Evolutionary conservation across 1,139 yeast genomes (phyloP), one percentile per base, ranked within the genome.

Genomic region (Sugiyamaella xylanicola): DNA sequence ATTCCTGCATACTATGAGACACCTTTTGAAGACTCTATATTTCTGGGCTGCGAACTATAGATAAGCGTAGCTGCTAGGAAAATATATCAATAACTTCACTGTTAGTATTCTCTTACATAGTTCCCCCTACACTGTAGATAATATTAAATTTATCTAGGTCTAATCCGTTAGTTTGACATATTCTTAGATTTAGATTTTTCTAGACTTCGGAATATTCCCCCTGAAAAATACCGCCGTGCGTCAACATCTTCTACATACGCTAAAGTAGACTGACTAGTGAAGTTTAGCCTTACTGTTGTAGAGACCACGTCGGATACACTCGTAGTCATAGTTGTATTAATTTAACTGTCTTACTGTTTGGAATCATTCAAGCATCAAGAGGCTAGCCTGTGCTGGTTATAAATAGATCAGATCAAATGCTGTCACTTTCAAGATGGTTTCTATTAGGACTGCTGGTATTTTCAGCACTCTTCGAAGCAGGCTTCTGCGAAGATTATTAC

Each of bases 401-500:
- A 32, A 4, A 8, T n/a, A 43, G 27, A 15, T 9, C 16, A n/a
- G 15, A 13, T 32, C 37, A 32, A 15, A 47, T 47, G 51, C 19
- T 22, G 3, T 29, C 25, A 13, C 51, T 27, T 11, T 27, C 52
- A 27, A 48, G 52, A n/a, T 48, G 52, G 52, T 21, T 48, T 27
- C 21, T 48, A 19, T 19, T 48, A 40, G 52, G 52, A 41, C 39
- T 39, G 16, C 15, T 48, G n/a, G 19, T 48, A 39, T 25, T 49
- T 7, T 40, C 43, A 5, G 36, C 44, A 19, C 22, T 56, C 8
- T 36, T 40, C 40, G 22, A 55, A 45, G 45, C 53, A 21, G 35
- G 43, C 21, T 7, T 55, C 21, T 58, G 54, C 13, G 56, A 32
- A 25, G 59, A 60, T 51, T 58, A 53, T 36, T 60, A 58, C 42